Conservation (phyloP, 345 rosid species). For the Moringa oleifera region DNA sequence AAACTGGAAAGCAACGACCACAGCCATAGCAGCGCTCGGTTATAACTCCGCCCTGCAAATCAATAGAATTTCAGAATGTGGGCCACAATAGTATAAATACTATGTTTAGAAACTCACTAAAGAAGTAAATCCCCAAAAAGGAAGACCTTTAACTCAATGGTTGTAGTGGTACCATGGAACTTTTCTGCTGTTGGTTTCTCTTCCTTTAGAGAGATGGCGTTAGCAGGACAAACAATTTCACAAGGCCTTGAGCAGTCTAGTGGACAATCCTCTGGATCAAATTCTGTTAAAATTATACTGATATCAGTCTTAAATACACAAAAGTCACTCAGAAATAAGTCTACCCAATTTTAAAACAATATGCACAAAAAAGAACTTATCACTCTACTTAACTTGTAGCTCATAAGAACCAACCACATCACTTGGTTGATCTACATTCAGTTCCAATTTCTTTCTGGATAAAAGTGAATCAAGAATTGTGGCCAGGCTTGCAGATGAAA, state of each 20-base stretch:
- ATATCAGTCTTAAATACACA: background rate
- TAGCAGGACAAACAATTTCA: slow-evolving; percentile 56
- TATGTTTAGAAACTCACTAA: slow-evolving; percentile 2
- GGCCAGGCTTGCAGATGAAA: too few relatives aligned
- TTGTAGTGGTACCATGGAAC: slow-evolving; percentile 5
- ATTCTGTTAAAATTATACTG: slow-evolving; percentile 28
- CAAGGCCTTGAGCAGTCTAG: slow-evolving; percentile 51
- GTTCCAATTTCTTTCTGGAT: too few relatives aligned
- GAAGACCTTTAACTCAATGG: slow-evolving; percentile 22
- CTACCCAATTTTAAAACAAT: background rate
- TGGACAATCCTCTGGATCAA: slow-evolving; percentile 56
- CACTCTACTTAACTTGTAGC: too few relatives aligned
- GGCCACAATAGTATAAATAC: background rate
- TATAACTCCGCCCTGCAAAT: slow-evolving; percentile 44
- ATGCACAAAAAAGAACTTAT: background rate
- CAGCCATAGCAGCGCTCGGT: slow-evolving; percentile 61
- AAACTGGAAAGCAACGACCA: slow-evolving; percentile 56
- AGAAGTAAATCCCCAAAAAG: background rate
- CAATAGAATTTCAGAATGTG: background rate
- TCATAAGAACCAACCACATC: background rate
- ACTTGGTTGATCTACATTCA: background rate
- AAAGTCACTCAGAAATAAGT: background rate
- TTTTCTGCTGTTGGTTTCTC: slow-evolving; percentile 15
- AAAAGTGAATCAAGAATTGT: too few relatives aligned
- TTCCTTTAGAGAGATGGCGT: slow-evolving; percentile 35